Evolutionary conservation across 1,284 basidiomycete species (phyloP).

Genomic region (Clitocybe nebularis): DNA sequence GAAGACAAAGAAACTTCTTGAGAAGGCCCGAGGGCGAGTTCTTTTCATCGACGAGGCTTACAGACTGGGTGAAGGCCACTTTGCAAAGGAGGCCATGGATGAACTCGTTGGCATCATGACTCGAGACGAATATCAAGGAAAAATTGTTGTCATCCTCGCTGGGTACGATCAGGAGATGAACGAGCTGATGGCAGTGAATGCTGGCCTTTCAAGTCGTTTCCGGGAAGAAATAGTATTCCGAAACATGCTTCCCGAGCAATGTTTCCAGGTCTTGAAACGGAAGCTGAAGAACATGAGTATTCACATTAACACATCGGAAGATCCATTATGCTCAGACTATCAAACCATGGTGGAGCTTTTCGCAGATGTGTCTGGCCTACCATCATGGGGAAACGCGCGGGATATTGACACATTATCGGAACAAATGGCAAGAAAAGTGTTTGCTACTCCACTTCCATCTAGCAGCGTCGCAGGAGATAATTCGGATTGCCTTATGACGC

Average conservation of each 20-base stretch:
- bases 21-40: slow-evolving; percentile 57
- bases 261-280: slow-evolving; percentile 44
- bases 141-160: slow-evolving; percentile 62
- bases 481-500: slow-evolving; percentile 41
- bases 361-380: too few species aligned
- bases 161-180: slow-evolving; percentile 70
- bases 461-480: too few species aligned
- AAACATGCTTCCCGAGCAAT: slow-evolving; percentile 47
- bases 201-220: slow-evolving; percentile 65
- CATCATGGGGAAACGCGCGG: too few species aligned
- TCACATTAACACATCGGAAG: slow-evolving; percentile 30
- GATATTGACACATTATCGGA: too few species aligned
- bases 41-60: slow-evolving; percentile 68
- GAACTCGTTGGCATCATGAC: slow-evolving; percentile 62
- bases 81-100: slow-evolving; percentile 65
- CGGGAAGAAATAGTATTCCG: slow-evolving; percentile 53
- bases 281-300: slow-evolving; percentile 42
- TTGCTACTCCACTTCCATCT: too few species aligned
- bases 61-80: slow-evolving; percentile 51
- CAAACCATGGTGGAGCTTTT: too few species aligned
- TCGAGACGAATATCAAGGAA: slow-evolving; percentile 48
- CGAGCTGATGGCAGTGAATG: slow-evolving; percentile 49
- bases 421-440: too few species aligned
- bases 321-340: slow-evolving; percentile 27
- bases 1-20: slow-evolving; percentile 51